A percentile compares a stretch with the other conserved stretches of the same genome.
Conservation (phyloP, 2,329 filamentous ascomycete species). For the Diaporthe citri region DNA sequence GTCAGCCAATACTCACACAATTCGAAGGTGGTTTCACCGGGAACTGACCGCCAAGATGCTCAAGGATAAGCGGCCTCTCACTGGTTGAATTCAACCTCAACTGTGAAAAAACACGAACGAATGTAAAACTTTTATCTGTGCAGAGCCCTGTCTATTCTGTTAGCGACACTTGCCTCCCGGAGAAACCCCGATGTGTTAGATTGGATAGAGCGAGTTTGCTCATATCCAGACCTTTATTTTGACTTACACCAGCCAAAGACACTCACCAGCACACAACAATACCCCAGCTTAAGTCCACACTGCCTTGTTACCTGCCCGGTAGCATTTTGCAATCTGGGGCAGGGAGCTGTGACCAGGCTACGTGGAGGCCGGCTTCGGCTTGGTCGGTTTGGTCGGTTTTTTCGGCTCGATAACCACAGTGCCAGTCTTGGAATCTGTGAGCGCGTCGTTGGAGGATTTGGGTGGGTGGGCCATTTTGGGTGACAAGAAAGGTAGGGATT, state of each 20-base stretch:
- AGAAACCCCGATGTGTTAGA: background rate
- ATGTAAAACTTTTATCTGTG: background rate
- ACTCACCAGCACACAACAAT: background rate
- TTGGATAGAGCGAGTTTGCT: too few relatives aligned
- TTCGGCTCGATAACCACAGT: background rate
- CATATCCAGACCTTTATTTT: background rate
- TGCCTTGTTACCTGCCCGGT: background rate
- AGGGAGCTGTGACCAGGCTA: rapidly evolving
- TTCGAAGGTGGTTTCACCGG: background rate
- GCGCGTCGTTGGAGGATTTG: background rate
- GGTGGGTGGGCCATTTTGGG: background rate
- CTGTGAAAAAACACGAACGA: background rate
- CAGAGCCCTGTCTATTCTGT: background rate
- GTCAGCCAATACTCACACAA: background rate
- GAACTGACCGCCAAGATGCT: background rate
- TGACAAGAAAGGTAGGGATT: too few relatives aligned
- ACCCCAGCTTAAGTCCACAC: background rate
- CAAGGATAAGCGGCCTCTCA: background rate
- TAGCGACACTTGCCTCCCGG: background rate
- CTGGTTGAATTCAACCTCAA: background rate
- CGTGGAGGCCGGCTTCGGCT: background rate
- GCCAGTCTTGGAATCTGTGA: background rate
- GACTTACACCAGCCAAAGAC: background rate
- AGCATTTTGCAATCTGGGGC: too few relatives aligned
- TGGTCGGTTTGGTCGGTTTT: background rate